Evolutionary conservation across 805 yeast genomes (phyloP).

Genomic region (Myxozyma vanderwaltii): DNA sequence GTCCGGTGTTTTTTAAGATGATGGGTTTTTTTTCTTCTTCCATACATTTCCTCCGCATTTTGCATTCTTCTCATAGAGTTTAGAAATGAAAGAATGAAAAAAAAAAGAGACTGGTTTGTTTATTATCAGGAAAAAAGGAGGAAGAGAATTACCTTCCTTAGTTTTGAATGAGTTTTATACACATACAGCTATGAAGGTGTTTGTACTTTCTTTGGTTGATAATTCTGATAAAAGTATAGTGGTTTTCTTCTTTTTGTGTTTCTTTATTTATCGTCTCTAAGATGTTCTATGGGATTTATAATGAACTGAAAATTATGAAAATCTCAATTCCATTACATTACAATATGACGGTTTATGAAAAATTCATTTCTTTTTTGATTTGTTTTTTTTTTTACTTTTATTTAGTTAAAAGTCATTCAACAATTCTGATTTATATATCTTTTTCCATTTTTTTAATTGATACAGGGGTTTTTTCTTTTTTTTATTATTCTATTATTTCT

Average conservation of each 20-base stretch:
- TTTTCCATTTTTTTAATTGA: background rate
- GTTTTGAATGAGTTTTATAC: no score
- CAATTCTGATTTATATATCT: background rate
- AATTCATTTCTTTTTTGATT: background rate
- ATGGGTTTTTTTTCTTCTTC: constrained; percentile 2
- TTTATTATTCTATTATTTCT: no score
- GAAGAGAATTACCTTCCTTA: no score
- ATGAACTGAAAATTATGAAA: background rate
- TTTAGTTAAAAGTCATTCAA: no score
- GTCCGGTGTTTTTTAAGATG: constrained; percentile 10
- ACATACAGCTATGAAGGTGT: no score
- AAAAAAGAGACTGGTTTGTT: no score
- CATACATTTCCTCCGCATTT: background rate
- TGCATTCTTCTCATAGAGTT: background rate
- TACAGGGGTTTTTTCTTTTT: constrained; percentile 10
- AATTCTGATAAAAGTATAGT: background rate
- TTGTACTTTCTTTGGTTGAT: no score
- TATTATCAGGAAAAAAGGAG: no score
- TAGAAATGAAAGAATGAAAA: background rate
- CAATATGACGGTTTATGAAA: background rate
- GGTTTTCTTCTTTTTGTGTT: background rate
- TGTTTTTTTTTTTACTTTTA: background rate
- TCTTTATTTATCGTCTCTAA: no score
- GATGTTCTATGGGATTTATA: background rate
- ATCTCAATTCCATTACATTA: background rate